Conservation (phyloP, 2,329 filamentous ascomycete species). For the Clonostachys chloroleuca region DNA sequence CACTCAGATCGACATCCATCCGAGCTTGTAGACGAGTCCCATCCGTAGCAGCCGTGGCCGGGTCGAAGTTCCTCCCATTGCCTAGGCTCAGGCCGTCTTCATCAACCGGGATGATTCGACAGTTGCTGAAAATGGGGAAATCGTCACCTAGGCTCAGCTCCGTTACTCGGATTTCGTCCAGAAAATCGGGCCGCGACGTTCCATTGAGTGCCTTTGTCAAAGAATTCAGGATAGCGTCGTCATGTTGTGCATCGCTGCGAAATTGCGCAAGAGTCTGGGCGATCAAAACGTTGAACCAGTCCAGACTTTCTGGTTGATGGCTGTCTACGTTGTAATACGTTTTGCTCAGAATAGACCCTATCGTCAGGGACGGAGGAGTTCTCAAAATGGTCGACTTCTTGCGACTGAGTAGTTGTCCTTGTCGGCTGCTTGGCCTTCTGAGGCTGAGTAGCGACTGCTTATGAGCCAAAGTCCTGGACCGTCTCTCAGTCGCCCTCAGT, state of each 20-base stretch:
- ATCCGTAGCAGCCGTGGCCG: slow-evolving; percentile 46
- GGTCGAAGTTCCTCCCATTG: slow-evolving; percentile 43
- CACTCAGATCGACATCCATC: slow-evolving; percentile 95
- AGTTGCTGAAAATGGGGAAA: slow-evolving; percentile 98
- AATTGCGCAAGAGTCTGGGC: slow-evolving; percentile 97
- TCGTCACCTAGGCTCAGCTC: slow-evolving; percentile 94
- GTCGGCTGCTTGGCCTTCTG: slow-evolving; percentile 36
- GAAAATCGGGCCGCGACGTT: slow-evolving; percentile 79
- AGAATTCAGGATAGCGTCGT: slow-evolving; percentile 83
- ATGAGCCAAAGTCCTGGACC: slow-evolving; percentile 70
- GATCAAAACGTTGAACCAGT: slow-evolving; percentile 98
- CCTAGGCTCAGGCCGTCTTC: slow-evolving; percentile 65
- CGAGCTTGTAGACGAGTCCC: slow-evolving; percentile 83
- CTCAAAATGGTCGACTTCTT: slow-evolving; percentile 71
- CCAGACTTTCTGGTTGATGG: slow-evolving; percentile 92
- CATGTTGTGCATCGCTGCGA: slow-evolving; percentile 83
- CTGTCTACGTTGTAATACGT: slow-evolving; percentile 96
- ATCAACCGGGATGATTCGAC: slow-evolving; percentile 86
- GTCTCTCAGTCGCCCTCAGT: slow-evolving; percentile 68
- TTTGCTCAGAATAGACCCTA: slow-evolving; percentile 91
- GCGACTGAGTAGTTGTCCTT: slow-evolving; percentile 44
- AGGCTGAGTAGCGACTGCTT: slow-evolving; percentile 67
- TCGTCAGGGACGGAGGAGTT: slow-evolving; percentile 72
- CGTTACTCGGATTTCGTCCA: slow-evolving; percentile 90
- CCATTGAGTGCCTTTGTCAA: slow-evolving; percentile 85